Percentiles rank a stretch among this genome's conserved stretches.
Evolutionary conservation across 345 rosid species (phyloP).

Genomic region (Raphanus sativus): DNA sequence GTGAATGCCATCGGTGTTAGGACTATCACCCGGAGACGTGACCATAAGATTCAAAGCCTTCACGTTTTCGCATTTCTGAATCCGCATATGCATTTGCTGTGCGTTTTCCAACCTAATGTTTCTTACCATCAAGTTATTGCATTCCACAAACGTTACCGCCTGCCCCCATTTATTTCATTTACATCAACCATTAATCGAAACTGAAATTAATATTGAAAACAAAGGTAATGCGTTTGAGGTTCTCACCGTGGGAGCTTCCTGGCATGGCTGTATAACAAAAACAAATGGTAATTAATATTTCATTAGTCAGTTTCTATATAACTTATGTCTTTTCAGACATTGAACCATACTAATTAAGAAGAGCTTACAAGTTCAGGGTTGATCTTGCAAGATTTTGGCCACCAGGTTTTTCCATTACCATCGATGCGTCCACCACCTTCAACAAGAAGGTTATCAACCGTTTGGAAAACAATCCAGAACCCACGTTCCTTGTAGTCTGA

Average conservation of each 20-base stretch:
- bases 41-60: slow-evolving; percentile 53
- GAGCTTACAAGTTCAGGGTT: slow-evolving; percentile 58
- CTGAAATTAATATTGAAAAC: neutral
- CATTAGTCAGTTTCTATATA: neutral
- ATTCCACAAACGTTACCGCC: slow-evolving; percentile 71
- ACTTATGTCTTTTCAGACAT: neutral
- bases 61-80: slow-evolving; percentile 58
- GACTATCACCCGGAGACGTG: slow-evolving; percentile 69
- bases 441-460: slow-evolving; percentile 53
- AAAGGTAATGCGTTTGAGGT: slow-evolving; percentile 9
- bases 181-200: neutral
- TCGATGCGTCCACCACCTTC: slow-evolving; percentile 86
- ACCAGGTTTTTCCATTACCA: slow-evolving; percentile 84
- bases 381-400: slow-evolving; percentile 86
- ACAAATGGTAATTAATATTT: neutral
- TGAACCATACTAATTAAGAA: neutral
- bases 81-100: slow-evolving; percentile 74
- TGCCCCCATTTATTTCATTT: slow-evolving; percentile 33
- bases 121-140: slow-evolving; percentile 59
- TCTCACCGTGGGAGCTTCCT: slow-evolving; percentile 80
- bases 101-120: slow-evolving; percentile 64
- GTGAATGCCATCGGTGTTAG: slow-evolving; percentile 93
- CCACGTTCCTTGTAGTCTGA: slow-evolving; percentile 55
- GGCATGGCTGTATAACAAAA: slow-evolving; percentile 61
- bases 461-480: slow-evolving; percentile 61